Evolutionary conservation across 2,329 filamentous ascomycete species (phyloP), one percentile per base, ranked within the genome.

Genomic region (Alternaria tenuissima): DNA sequence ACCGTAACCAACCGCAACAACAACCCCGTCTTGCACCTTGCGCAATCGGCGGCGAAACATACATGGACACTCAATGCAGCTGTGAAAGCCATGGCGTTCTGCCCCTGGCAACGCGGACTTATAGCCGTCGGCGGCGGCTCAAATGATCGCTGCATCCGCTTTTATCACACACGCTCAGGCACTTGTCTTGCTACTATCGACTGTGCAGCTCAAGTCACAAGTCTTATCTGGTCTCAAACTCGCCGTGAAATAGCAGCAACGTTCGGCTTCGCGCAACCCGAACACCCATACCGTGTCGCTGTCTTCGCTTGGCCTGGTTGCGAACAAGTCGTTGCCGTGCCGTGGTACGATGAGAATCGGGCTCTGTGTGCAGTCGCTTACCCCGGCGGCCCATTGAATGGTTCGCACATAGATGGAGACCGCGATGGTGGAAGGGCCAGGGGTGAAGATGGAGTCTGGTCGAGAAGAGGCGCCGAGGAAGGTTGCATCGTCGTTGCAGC

Each of bases 271-370:
- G 88, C 94, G 4, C 90, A 96, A 68, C 93, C 94, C 1, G 92
- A 96, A 42, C 95, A 99, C 73, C 88, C 91, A 0, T 92, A 91
- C 69, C 89, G 95, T 20, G 92, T 99, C 65, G 95, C 93, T 2
- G 90, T 98, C 8, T 99, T 97, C 79, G 90, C 91, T 46, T 98
- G 95, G 95, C 95, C 95, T 0, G 90, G 91, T 56, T 98, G 95
- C 78, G 87, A 88, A 65, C 92, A 95, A 74, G 87, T 97, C 1
- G 91, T 92, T 11, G 89, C 91, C 16, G 91, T 98, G 57, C 91
- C 93, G 0, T 98, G 88, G 94, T 89, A 88, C 51, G 87, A 89
- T 34, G 89, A 92, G 61, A 87, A 91, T 75, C 86, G 93, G 38
- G 94, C 94, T 9, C 80, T 99, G 30, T 96, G 90, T 78, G 94